These are phyloP conservation scores for Persicaria maculosa DNA, from an alignment of 148 eudicot genomes.

Conservation along the genomic window DNA sequence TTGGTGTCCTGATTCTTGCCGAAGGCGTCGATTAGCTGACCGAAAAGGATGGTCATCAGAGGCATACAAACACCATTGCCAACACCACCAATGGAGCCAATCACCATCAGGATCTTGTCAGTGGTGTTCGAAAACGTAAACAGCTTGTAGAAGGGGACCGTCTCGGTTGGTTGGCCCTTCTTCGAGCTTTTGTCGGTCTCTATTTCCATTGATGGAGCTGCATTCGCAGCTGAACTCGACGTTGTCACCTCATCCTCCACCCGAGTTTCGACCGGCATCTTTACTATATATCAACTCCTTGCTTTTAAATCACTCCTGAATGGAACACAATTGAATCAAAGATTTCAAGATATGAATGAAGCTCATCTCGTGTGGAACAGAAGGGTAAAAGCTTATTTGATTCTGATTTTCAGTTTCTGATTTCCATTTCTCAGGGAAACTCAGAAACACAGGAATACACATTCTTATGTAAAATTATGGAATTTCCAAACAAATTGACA, in stretches of 20 bases:
- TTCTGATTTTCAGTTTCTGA: no score
- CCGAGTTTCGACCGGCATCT: not conserved
- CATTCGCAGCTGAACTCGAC: constrained; percentile 4
- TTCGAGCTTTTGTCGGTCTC: constrained; percentile 1
- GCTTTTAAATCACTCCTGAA: not conserved
- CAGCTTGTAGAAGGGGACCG: constrained; percentile 22
- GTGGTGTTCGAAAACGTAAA: constrained; percentile 17
- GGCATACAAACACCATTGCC: constrained; percentile 22
- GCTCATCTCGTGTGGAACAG: no score
- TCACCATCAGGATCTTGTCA: constrained; percentile 20
- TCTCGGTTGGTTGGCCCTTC: constrained; percentile 13
- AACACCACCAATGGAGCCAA: constrained; percentile 22
- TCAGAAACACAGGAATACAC: no score
- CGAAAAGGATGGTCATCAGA: constrained; percentile 23
- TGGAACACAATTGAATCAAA: not conserved
- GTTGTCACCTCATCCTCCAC: not conserved
- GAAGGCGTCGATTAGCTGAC: constrained; percentile 20
- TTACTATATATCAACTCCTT: not conserved
- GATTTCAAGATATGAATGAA: no score
- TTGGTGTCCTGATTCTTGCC: constrained; percentile 12
- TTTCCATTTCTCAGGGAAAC: no score
- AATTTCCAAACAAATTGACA: no score
- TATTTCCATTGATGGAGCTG: not conserved
- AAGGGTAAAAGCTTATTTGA: no score
- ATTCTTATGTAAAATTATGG: no score